Conservation (phyloP, 2,329 filamentous ascomycete species). For the Ophiognomonia clavigignenti-juglandacearum region DNA sequence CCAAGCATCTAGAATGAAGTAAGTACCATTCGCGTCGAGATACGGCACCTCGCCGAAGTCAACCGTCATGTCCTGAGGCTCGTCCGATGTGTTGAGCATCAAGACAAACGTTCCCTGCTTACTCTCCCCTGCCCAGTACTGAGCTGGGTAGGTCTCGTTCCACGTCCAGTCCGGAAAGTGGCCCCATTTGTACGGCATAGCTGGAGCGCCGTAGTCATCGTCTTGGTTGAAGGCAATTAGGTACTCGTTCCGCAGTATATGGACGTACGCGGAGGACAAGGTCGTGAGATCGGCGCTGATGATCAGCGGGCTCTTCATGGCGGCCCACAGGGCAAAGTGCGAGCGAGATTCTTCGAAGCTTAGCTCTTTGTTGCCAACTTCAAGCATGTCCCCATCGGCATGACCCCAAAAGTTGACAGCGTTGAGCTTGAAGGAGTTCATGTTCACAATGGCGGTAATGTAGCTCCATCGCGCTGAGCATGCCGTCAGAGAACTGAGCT, state of each 20-base stretch:
- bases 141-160: constrained; percentile 41
- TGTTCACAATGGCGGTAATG: constrained; percentile 23
- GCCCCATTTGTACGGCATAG: constrained; percentile 43
- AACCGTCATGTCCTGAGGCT: constrained; percentile 32
- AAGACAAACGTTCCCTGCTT: constrained; percentile 39
- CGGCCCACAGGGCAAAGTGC: constrained; percentile 48
- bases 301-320: constrained; percentile 44
- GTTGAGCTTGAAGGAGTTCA: constrained; percentile 41
- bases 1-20: constrained; percentile 5
- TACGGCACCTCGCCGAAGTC: constrained; percentile 38
- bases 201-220: constrained; percentile 32
- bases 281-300: constrained; percentile 38
- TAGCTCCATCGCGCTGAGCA: constrained; percentile 28
- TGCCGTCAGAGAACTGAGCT: too few relatives aligned
- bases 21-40: constrained; percentile 4
- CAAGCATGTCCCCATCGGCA: constrained; percentile 46
- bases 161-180: constrained; percentile 44
- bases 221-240: constrained; percentile 43
- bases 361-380: constrained; percentile 45
- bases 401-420: constrained; percentile 43
- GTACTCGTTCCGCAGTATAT: constrained; percentile 37
- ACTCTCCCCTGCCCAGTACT: constrained; percentile 43
- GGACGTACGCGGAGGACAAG: constrained; percentile 30
- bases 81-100: constrained; percentile 33
- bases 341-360: constrained; percentile 39